Percentiles rank a stretch among this genome's conserved stretches.
Conservation (phyloP, 352 stramenopile species). For the Aphanomyces cochlioides region DNA sequence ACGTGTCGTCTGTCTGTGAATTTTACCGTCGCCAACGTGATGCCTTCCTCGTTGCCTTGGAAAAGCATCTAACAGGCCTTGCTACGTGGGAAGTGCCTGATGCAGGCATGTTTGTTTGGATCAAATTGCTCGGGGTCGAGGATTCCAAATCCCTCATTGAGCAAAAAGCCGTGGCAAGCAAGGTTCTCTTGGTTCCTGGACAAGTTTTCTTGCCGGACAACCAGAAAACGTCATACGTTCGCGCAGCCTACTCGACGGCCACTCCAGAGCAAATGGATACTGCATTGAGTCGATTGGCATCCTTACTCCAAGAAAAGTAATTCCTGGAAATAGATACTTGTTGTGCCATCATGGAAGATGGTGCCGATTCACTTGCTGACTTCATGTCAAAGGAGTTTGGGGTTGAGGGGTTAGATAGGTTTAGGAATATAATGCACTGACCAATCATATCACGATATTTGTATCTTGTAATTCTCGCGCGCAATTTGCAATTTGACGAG, state of each 20-base stretch:
- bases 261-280: constrained; percentile 45
- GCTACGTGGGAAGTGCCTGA: constrained; percentile 35
- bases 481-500: constrained; percentile 3
- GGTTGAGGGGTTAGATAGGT: neutral
- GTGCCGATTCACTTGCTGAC: neutral
- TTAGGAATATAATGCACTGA: neutral
- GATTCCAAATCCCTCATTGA: constrained; percentile 41
- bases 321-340: neutral
- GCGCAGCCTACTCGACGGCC: constrained; percentile 44
- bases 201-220: constrained; percentile 39
- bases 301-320: constrained; percentile 32
- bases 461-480: constrained; percentile 2
- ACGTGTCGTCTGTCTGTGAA: constrained; percentile 36
- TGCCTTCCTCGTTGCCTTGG: constrained; percentile 35
- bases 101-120: constrained; percentile 57
- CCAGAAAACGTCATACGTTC: constrained; percentile 38
- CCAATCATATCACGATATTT: neutral
- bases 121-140: constrained; percentile 36
- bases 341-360: neutral
- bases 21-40: constrained; percentile 46
- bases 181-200: constrained; percentile 51
- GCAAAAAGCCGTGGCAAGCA: constrained; percentile 39
- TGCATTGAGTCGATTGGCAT: constrained; percentile 38
- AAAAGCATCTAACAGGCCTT: constrained; percentile 40
- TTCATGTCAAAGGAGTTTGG: neutral